phyloP scores from a whole-genome alignment of 179 eudicot species.

The Heliamphora pulchella region DNA sequence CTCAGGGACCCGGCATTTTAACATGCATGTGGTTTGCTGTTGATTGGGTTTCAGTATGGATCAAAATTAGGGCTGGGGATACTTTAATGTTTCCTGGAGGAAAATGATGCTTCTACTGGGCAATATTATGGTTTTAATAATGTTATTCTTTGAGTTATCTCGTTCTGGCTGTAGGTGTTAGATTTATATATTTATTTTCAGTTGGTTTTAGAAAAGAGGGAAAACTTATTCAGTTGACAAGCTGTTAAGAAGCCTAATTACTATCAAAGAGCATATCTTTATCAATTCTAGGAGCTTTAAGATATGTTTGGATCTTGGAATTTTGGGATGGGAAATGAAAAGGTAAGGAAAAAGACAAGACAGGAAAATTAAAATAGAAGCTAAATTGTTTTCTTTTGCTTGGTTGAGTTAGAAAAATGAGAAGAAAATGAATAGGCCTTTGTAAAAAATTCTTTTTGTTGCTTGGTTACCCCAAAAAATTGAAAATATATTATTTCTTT shows the following conservation, averaged over 20 bases:
- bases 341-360: background rate
- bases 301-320: background rate
- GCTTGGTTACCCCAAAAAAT: no score
- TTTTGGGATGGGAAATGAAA: background rate
- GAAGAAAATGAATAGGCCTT: background rate
- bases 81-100: background rate
- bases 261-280: background rate
- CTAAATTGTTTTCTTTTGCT: background rate
- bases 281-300: background rate
- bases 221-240: background rate
- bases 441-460: background rate
- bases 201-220: conserved; percentile 9
- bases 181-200: background rate
- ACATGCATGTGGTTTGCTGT: background rate
- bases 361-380: background rate
- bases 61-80: background rate
- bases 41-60: background rate
- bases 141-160: background rate
- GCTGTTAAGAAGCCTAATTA: background rate
- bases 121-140: background rate
- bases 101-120: background rate
- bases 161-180: background rate
- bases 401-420: background rate
- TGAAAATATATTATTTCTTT: no score
- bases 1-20: background rate